Percentiles rank a stretch among this genome's conserved stretches.
Conservation (phyloP, 1,284 basidiomycete genomes). For the Veloporphyrellus conicus region DNA sequence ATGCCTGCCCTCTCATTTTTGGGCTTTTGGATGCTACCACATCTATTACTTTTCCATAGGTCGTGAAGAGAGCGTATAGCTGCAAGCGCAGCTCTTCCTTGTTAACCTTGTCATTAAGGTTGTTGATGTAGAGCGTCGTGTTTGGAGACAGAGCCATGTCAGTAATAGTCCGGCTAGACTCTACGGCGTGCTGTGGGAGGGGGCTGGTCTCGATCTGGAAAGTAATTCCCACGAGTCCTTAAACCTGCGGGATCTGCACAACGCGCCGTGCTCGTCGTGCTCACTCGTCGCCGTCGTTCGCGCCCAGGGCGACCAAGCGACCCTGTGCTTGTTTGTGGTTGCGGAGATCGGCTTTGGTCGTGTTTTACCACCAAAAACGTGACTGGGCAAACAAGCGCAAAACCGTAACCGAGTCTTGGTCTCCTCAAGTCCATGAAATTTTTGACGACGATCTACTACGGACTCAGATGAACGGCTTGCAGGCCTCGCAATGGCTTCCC, state of each 20-base stretch:
- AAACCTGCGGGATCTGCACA: too few relatives aligned
- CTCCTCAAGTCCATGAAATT: slow-evolving; percentile 28
- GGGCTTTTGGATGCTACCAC: slow-evolving; percentile 86
- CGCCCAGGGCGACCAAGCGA: slow-evolving; percentile 2
- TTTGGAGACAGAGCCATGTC: slow-evolving; percentile 62
- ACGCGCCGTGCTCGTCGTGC: slow-evolving; percentile 3
- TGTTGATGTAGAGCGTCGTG: slow-evolving; percentile 89
- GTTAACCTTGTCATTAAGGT: slow-evolving; percentile 91
- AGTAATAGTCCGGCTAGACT: neutral
- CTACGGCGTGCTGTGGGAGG: neutral
- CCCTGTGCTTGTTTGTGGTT: slow-evolving; percentile 9
- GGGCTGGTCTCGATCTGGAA: slow-evolving; percentile 20
- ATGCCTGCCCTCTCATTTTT: slow-evolving; percentile 93
- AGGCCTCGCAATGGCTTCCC: slow-evolving; percentile 45
- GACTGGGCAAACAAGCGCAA: slow-evolving; percentile 33
- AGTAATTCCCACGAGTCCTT: slow-evolving; percentile 36
- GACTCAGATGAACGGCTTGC: slow-evolving; percentile 34
- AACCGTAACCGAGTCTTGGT: slow-evolving; percentile 15
- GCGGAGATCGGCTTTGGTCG: slow-evolving; percentile 18
- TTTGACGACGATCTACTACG: slow-evolving; percentile 28
- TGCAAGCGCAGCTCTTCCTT: slow-evolving; percentile 86
- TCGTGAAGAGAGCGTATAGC: slow-evolving; percentile 86
- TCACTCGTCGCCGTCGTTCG: slow-evolving; percentile 4
- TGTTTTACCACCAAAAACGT: slow-evolving; percentile 30
- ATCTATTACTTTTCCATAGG: slow-evolving; percentile 91